Evolutionary conservation across 331 rosid species (phyloP).

Genomic region (Phaseolus coccineus): DNA sequence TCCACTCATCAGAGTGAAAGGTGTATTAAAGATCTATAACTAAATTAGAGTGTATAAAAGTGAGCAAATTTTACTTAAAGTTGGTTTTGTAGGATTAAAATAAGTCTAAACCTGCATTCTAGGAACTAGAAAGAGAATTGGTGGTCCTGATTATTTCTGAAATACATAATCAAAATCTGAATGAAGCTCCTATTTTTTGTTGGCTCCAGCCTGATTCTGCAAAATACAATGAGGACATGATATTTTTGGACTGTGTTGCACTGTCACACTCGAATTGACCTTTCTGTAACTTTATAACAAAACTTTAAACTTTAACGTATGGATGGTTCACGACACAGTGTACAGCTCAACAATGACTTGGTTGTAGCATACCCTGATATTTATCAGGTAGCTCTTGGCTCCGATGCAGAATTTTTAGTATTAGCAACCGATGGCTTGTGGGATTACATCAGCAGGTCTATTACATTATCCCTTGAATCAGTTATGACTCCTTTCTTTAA

Average conservation of each 20-base stretch:
- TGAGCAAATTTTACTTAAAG: too few relatives aligned
- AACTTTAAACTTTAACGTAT: slow-evolving; percentile 14
- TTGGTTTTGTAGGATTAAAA: too few relatives aligned
- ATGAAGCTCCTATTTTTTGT: not conserved
- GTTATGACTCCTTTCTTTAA: slow-evolving; percentile 7
- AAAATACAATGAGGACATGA: not conserved
- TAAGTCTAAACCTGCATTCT: too few relatives aligned
- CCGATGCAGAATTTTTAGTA: slow-evolving; percentile 79
- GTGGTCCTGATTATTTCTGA: slow-evolving; percentile 2
- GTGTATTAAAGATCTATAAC: too few relatives aligned
- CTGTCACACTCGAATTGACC: slow-evolving; percentile 15
- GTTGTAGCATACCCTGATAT: slow-evolving; percentile 85
- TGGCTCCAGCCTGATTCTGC: not conserved
- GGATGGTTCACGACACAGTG: slow-evolving; percentile 57
- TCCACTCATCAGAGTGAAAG: too few relatives aligned
- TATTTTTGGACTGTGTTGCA: not conserved
- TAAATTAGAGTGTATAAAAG: too few relatives aligned
- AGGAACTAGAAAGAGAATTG: not conserved
- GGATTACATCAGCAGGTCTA: slow-evolving; percentile 94
- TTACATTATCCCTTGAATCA: slow-evolving; percentile 33
- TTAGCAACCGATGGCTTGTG: slow-evolving; percentile 98
- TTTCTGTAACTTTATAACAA: not conserved
- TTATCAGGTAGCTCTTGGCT: slow-evolving; percentile 75
- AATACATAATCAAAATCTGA: slow-evolving; percentile 5
- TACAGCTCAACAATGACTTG: slow-evolving; percentile 80